These are phyloP conservation scores for Mycena latifolia DNA, from an alignment of 768 basidiomycete species.

Conservation along the genomic window DNA sequence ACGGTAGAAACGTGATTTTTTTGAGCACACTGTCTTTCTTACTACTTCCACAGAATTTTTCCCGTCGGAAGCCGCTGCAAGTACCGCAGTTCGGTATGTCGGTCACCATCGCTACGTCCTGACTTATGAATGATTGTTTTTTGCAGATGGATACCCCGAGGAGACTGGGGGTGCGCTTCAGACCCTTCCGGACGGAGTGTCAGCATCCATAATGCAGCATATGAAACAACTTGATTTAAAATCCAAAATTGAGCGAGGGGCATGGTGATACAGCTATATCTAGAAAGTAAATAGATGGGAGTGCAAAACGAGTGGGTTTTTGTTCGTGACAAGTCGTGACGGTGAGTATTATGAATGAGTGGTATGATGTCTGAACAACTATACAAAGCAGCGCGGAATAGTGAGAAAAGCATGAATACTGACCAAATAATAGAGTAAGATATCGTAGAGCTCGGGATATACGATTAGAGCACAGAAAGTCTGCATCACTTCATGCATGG, in stretches of 20 bases:
- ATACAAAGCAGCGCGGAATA: constrained; percentile 39
- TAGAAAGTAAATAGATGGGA: constrained; percentile 44
- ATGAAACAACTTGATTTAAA: constrained; percentile 55
- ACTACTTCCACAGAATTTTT: constrained; percentile 72
- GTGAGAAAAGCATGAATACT: constrained; percentile 28
- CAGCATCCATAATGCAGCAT: constrained; percentile 95
- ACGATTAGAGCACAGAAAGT: constrained; percentile 35
- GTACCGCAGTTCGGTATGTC: constrained; percentile 88
- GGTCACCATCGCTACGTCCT: constrained; percentile 7
- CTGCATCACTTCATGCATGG: constrained; percentile 48
- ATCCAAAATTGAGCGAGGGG: constrained; percentile 33
- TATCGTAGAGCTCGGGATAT: constrained; percentile 40
- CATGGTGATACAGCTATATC: constrained; percentile 39
- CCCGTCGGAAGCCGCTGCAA: constrained; percentile 87
- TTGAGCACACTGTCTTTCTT: background rate
- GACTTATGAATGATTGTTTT: constrained; percentile 16
- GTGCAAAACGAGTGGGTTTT: constrained; percentile 31
- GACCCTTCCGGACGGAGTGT: constrained; percentile 98
- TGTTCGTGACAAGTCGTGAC: constrained; percentile 35
- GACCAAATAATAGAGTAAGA: constrained; percentile 36
- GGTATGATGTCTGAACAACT: constrained; percentile 31
- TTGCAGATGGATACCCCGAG: constrained; percentile 90
- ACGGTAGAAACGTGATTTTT: constrained; percentile 59
- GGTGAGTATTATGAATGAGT: constrained; percentile 34
- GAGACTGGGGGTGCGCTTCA: constrained; percentile 95